These are phyloP conservation scores for Begonia peltatifolia DNA, from an alignment of 306 rosid species.

Conservation along the genomic window DNA sequence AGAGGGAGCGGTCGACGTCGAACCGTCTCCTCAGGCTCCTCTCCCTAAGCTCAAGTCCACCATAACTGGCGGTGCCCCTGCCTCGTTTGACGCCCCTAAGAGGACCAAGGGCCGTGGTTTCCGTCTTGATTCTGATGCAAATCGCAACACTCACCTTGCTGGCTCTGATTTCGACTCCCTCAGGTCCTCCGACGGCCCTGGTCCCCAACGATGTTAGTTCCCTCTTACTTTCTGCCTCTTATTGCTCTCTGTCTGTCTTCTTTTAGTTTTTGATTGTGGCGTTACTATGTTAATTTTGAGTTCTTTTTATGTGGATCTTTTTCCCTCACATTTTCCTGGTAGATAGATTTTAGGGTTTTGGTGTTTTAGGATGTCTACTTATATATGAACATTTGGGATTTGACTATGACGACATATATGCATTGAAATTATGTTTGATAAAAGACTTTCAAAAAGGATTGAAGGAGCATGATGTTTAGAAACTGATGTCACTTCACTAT, in stretches of 20 bases:
- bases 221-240: background rate
- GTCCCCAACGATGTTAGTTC: constrained; percentile 77
- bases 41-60: constrained; percentile 91
- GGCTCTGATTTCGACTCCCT: constrained; percentile 77
- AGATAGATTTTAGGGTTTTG: background rate
- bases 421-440: too few relatives aligned
- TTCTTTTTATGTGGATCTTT: background rate
- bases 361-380: constrained; percentile 6
- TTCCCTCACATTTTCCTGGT: background rate
- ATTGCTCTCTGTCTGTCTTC: background rate
- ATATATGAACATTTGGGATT: background rate
- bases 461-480: too few relatives aligned
- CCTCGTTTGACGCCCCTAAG: constrained; percentile 38
- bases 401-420: too few relatives aligned
- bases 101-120: constrained; percentile 96
- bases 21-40: constrained; percentile 71
- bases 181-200: constrained; percentile 63
- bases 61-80: constrained; percentile 51
- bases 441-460: too few relatives aligned
- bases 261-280: background rate
- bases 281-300: constrained; percentile 1
- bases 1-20: constrained; percentile 65
- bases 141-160: constrained; percentile 55
- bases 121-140: constrained; percentile 61
- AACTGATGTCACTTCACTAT: too few relatives aligned